phyloP scores from a whole-genome alignment of 2,329 filamentous ascomycete species.

The Cladosporium sp. region DNA sequence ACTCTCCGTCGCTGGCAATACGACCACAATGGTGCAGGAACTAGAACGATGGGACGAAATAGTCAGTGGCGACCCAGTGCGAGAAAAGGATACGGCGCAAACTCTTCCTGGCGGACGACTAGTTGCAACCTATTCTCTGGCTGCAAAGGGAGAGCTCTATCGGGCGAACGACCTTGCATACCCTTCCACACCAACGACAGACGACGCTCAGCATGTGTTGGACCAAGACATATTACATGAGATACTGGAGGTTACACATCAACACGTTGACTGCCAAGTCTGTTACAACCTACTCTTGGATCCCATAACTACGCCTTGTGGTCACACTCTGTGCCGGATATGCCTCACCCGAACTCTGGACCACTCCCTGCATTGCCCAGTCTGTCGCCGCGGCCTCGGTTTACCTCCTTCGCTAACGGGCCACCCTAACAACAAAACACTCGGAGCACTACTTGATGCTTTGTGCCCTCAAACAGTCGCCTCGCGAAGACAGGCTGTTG shows the following conservation, averaged over 20 bases:
- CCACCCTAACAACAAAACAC: constrained; percentile 62
- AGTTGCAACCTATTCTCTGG: constrained; percentile 67
- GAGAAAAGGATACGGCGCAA: constrained; percentile 42
- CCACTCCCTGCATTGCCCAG: constrained; percentile 75
- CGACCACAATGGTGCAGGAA: constrained; percentile 47
- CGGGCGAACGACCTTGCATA: constrained; percentile 45
- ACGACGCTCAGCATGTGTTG: constrained; percentile 43
- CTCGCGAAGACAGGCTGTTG: constrained; percentile 58
- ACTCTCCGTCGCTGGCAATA: constrained; percentile 37
- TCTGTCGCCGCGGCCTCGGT: constrained; percentile 70
- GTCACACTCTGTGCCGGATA: constrained; percentile 83
- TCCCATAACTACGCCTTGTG: constrained; percentile 80
- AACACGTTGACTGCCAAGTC: constrained; percentile 83
- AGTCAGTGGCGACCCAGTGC: constrained; percentile 35
- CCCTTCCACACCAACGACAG: constrained; percentile 19
- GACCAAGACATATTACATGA: constrained; percentile 57
- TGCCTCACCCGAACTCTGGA: constrained; percentile 78
- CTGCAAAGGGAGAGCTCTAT: constrained; percentile 61
- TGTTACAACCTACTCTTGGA: constrained; percentile 82
- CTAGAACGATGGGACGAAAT: constrained; percentile 41
- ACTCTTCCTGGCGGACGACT: constrained; percentile 61
- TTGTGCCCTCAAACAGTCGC: constrained; percentile 71
- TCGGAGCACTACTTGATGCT: constrained; percentile 64
- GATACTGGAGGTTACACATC: constrained; percentile 63
- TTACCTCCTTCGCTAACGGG: constrained; percentile 53